Conservation (phyloP, 1,284 basidiomycete species). For the Tilletiaria anomala region DNA sequence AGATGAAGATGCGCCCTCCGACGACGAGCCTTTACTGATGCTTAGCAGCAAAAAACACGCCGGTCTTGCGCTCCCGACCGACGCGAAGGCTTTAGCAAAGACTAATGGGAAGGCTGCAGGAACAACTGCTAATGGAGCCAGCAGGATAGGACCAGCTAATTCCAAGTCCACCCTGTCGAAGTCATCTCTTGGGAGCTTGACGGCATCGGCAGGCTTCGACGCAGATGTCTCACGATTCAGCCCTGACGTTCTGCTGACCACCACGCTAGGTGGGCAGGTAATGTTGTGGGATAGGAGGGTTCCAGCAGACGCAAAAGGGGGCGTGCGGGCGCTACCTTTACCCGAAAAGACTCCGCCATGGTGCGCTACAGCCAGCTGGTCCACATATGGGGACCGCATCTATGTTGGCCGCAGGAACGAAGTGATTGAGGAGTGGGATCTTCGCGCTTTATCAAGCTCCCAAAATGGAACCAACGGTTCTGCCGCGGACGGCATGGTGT, state of each 20-base stretch:
- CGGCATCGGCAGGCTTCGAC: conserved; percentile 24
- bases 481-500: neutral
- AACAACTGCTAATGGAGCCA: too few species aligned
- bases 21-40: too few species aligned
- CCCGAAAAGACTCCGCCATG: conserved; percentile 84
- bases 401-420: conserved; percentile 79
- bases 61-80: too few species aligned
- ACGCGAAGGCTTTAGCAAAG: too few species aligned
- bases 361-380: conserved; percentile 64
- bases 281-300: conserved; percentile 77
- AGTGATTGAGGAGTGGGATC: conserved; percentile 88
- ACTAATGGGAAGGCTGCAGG: too few species aligned
- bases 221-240: conserved; percentile 48
- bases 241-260: conserved; percentile 70
- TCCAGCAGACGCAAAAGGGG: conserved; percentile 41
- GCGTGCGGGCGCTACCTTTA: conserved; percentile 70
- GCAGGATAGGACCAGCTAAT: too few species aligned
- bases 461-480: neutral
- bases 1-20: conserved; percentile 13
- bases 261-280: conserved; percentile 80
- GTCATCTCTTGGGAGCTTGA: conserved; percentile 27
- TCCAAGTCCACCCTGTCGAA: too few species aligned
- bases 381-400: conserved; percentile 68
- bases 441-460: conserved; percentile 45
- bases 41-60: too few species aligned